A percentile compares a stretch with the other conserved stretches of the same genome.
Conservation (phyloP, 2,329 filamentous ascomycete genomes). For the Pseudopithomyces chartarum region DNA sequence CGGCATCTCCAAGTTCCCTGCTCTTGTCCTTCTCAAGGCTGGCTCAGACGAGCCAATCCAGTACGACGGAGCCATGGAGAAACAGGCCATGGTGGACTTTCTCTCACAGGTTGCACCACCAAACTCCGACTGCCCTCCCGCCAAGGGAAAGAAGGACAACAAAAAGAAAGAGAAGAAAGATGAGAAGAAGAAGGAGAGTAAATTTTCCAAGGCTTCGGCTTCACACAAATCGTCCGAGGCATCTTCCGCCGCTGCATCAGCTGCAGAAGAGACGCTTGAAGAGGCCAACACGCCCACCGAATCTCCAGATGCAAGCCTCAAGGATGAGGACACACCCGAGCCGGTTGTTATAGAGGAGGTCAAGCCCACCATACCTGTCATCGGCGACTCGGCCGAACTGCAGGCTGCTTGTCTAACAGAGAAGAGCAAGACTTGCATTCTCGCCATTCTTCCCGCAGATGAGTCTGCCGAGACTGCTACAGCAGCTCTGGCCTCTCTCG, state of each 20-base stretch:
- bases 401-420: conserved; percentile 72
- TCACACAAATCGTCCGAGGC: conserved; percentile 58
- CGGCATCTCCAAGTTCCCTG: conserved; percentile 77
- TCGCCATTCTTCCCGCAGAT: conserved; percentile 57
- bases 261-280: conserved; percentile 57
- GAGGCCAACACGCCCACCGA: conserved; percentile 57
- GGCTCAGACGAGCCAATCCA: conserved; percentile 69
- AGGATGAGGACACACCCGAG: conserved; percentile 50
- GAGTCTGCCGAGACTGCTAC: conserved; percentile 55
- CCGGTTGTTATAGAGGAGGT: conserved; percentile 58
- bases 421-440: conserved; percentile 81
- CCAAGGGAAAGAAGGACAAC: conserved; percentile 53
- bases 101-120: conserved; percentile 77
- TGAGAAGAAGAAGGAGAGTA: conserved; percentile 50
- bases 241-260: conserved; percentile 52
- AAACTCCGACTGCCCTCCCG: conserved; percentile 74
- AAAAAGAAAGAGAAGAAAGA: conserved; percentile 50
- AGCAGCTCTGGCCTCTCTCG: conserved; percentile 62
- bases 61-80: conserved; percentile 85
- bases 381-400: conserved; percentile 68
- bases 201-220: conserved; percentile 57
- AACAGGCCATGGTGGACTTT: conserved; percentile 80
- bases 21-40: conserved; percentile 77
- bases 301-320: conserved; percentile 57
- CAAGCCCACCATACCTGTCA: conserved; percentile 66